Evolutionary conservation across 2,329 filamentous ascomycete species (phyloP), one percentile per base, ranked within the genome.

Genomic region (Venturia pyrina): DNA sequence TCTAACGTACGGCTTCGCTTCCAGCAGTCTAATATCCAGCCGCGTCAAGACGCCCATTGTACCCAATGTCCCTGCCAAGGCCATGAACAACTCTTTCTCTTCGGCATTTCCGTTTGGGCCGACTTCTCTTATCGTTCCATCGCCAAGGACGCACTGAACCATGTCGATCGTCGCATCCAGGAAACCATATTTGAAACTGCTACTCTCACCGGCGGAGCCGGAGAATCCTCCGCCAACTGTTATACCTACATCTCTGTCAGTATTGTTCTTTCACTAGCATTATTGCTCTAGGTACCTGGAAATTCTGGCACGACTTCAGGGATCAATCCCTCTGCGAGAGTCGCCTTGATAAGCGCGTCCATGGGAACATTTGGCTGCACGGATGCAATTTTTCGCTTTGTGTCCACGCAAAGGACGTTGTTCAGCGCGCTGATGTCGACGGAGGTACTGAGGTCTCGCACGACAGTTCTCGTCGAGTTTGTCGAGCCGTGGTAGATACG

Each of bases 401-500:
- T 73, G 71, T 91, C 82, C 61, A 93, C 77, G 11, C 78, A 75
- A 8, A 93, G 77, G 17, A 93, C 83, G 73, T 84, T 81, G 68
- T 80, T 81, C 15, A 93, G 81, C 4, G 64, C 34, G 75, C 86
- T 88, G 50, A 87, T 91, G 73, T 91, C 87, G 66, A 93, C 80
- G 13, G 85, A 83, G 70, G 83, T 84, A 72, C 81, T 80, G 53
- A 66, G 72, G 40, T 73, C 73, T 62, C 76, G 74, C 4, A 74
- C 69, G 8, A 75, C 74, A 34, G 82, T 81, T 10, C 89, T 85
- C 44, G 89, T 92, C 75, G 85, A 89, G 77, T 90, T 91, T 37
- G 89, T 91, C 0, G 87, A 86, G 67, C 89, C 89, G 76, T 92
- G 89, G 70, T 86, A 89, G 72, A 92, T 87, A n/a, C 88, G 82